Evolutionary conservation across 352 stramenopile species (phyloP).

Genomic region (Phytophthora syringae): DNA sequence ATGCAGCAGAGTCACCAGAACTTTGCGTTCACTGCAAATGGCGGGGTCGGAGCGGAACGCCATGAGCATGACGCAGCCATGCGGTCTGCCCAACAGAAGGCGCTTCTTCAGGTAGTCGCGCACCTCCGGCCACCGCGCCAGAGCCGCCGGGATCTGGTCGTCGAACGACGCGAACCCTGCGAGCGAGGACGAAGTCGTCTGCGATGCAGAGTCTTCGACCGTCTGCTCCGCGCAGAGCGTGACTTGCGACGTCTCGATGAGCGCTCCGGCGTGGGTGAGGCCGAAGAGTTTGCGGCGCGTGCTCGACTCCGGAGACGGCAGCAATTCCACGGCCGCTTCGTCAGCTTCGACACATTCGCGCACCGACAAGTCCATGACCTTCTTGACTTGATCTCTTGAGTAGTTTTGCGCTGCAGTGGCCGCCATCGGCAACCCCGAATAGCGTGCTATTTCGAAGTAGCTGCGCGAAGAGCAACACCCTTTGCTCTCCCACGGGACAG

Average conservation of each 20-base stretch:
- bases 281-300: slow-evolving; percentile 67
- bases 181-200: slow-evolving; percentile 10
- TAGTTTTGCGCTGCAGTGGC: no score
- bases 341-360: slow-evolving; percentile 54
- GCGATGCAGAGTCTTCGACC: slow-evolving; percentile 8
- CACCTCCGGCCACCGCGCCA: slow-evolving; percentile 63
- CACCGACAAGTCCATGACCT: slow-evolving; percentile 49
- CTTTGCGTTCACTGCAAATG: slow-evolving; percentile 33
- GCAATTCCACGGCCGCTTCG: slow-evolving; percentile 43
- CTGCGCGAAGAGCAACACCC: no score
- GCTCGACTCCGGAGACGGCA: slow-evolving; percentile 47
- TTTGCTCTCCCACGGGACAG: not conserved
- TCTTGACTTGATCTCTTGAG: not conserved
- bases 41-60: slow-evolving; percentile 49
- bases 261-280: slow-evolving; percentile 54
- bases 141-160: slow-evolving; percentile 49
- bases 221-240: slow-evolving; percentile 49
- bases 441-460: not conserved
- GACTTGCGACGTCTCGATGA: slow-evolving; percentile 69
- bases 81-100: slow-evolving; percentile 50
- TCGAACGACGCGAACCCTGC: slow-evolving; percentile 73
- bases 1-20: slow-evolving; percentile 38
- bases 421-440: not conserved
- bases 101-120: slow-evolving; percentile 73
- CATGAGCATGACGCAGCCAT: slow-evolving; percentile 63